These are phyloP conservation scores for Neurospora sp. DNA, from an alignment of 495 filamentous ascomycete species.

Conservation along the genomic window DNA sequence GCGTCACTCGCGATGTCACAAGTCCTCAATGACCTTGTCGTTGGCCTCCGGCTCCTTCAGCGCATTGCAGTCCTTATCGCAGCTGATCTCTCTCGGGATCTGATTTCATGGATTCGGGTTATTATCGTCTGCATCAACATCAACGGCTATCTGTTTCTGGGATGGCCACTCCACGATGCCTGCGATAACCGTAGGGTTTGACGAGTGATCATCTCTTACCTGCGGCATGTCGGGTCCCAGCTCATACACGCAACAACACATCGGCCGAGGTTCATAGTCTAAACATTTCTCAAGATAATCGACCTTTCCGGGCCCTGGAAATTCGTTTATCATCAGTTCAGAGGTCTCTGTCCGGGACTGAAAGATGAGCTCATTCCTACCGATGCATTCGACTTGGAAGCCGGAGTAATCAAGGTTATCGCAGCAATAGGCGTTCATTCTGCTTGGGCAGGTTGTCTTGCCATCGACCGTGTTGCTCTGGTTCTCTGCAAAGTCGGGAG, in stretches of 20 bases:
- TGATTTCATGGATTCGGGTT: background rate
- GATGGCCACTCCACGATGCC: background rate
- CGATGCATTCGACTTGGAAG: background rate
- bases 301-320: slow-evolving; percentile 7
- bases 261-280: slow-evolving; percentile 3
- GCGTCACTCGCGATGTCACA: background rate
- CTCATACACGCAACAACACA: slow-evolving; percentile 9
- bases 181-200: background rate
- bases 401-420: background rate
- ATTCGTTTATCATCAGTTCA: background rate
- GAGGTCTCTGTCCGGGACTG: background rate
- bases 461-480: background rate
- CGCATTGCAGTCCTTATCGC: slow-evolving; percentile 5
- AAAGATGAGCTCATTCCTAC: background rate
- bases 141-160: background rate
- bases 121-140: background rate
- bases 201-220: background rate
- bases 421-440: background rate
- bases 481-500: background rate
- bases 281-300: slow-evolving; percentile 4
- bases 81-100: slow-evolving; percentile 2
- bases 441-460: background rate
- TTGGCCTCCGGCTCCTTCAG: background rate
- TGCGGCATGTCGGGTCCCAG: background rate
- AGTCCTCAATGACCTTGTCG: background rate